Evolutionary conservation across 2,329 filamentous ascomycete species (phyloP).

Genomic region (Fusarium acutatum): DNA sequence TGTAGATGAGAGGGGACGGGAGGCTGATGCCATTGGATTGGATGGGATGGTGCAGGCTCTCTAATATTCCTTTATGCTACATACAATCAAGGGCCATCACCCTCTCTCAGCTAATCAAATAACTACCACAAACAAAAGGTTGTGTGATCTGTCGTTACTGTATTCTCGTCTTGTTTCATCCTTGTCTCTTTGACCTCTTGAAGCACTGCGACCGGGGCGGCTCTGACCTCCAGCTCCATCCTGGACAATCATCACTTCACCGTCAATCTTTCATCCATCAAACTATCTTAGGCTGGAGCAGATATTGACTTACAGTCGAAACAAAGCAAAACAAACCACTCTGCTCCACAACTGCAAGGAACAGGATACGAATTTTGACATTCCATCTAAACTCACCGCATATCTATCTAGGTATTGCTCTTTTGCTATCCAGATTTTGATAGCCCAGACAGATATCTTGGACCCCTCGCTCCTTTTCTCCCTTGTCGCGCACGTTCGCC

Average conservation of each 20-base stretch:
- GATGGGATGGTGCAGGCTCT: neutral
- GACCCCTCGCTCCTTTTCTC: slow-evolving; percentile 26
- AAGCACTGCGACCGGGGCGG: slow-evolving; percentile 14
- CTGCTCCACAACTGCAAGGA: slow-evolving; percentile 14
- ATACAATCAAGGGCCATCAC: neutral
- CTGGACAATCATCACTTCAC: slow-evolving; percentile 23
- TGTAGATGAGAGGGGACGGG: neutral
- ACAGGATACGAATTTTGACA: slow-evolving; percentile 10
- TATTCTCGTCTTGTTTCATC: slow-evolving; percentile 23
- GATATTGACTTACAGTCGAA: slow-evolving; percentile 8
- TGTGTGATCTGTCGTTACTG: neutral
- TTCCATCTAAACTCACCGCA: slow-evolving; percentile 25
- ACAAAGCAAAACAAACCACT: slow-evolving; percentile 3
- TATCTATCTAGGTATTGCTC: slow-evolving; percentile 22
- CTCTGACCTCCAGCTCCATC: slow-evolving; percentile 16
- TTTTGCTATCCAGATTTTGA: slow-evolving; percentile 1
- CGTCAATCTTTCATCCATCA: slow-evolving; percentile 31
- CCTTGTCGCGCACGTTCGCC: slow-evolving; percentile 19
- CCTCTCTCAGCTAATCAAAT: slow-evolving; percentile 7
- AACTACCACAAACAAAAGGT: neutral
- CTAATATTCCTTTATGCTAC: neutral
- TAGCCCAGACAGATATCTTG: neutral
- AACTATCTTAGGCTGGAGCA: slow-evolving; percentile 1
- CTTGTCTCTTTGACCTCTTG: slow-evolving; percentile 19
- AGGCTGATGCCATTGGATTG: neutral